phyloP scores from a whole-genome alignment of 73 alveolate genomes.

The Diophrys sp. region DNA sequence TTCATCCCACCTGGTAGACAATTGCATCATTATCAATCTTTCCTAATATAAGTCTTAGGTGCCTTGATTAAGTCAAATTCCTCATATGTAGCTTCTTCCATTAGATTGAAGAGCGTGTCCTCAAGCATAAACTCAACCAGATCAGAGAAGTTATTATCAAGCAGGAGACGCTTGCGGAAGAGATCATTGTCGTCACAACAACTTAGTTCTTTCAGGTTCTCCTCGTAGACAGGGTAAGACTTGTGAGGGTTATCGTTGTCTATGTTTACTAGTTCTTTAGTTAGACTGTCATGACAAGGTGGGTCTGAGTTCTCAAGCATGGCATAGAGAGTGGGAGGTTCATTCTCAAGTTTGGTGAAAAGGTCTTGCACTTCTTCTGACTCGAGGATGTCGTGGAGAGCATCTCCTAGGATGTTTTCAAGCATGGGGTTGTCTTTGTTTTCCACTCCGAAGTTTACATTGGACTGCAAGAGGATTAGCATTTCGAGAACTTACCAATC shows the following conservation, averaged over 20 bases:
- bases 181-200: constrained; percentile 52
- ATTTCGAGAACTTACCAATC: constrained; percentile 21
- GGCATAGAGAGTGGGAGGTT: constrained; percentile 52
- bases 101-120: constrained; percentile 91
- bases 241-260: constrained; percentile 9
- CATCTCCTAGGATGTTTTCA: constrained; percentile 64
- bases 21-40: no score
- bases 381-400: constrained; percentile 67
- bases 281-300: constrained; percentile 20
- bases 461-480: constrained; percentile 11
- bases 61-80: constrained; percentile 92
- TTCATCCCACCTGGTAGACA: no score
- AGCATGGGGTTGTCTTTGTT: constrained; percentile 42
- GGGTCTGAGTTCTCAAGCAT: constrained; percentile 34
- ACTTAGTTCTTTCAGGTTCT: constrained; percentile 5
- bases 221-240: not conserved
- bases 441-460: constrained; percentile 32
- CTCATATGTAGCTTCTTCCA: constrained; percentile 94
- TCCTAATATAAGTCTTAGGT: constrained; percentile 91
- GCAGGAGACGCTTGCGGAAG: constrained; percentile 58
- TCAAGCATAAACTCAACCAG: constrained; percentile 93
- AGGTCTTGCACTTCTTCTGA: constrained; percentile 58
- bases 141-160: constrained; percentile 71
- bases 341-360: constrained; percentile 47
- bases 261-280: constrained; percentile 2